Evolutionary conservation across 139 green algal species (phyloP).

Genomic region (Chlamydomonas eustigma): DNA sequence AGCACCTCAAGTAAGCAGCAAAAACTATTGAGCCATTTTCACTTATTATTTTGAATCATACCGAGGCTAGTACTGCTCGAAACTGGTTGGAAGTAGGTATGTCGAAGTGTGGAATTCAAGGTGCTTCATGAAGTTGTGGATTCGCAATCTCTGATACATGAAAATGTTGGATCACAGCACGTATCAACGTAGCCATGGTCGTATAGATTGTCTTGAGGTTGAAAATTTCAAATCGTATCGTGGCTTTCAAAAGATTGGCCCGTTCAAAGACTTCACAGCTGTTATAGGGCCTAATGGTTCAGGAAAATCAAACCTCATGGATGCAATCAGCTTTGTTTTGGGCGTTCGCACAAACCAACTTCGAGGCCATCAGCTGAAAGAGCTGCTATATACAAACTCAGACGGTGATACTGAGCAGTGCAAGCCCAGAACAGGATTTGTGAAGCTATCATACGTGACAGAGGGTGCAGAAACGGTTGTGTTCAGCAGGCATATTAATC

Average conservation of each 20-base stretch:
- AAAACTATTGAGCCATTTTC: no score
- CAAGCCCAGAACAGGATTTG: conserved; percentile 48
- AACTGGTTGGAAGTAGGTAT: no score
- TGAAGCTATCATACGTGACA: conserved; percentile 72
- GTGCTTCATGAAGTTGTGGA: no score
- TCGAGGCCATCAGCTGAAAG: conserved; percentile 60
- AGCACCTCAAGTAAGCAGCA: no score
- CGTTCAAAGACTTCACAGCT: conserved; percentile 91
- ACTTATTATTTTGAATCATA: no score
- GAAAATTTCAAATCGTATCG: conserved; percentile 95
- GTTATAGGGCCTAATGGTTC: conserved; percentile 91
- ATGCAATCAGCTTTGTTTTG: conserved; percentile 98
- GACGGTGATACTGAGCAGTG: conserved; percentile 21
- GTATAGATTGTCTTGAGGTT: conserved; percentile 69
- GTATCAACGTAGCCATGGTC: neutral
- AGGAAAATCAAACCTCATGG: conserved; percentile 98
- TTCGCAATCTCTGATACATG: no score
- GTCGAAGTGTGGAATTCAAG: no score
- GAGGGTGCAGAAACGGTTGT: conserved; percentile 51
- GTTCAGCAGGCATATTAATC: conserved; percentile 74
- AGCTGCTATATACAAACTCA: conserved; percentile 88
- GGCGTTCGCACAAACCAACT: conserved; percentile 83
- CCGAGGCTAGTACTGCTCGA: no score
- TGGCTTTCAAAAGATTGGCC: conserved; percentile 81
- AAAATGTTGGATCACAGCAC: neutral